phyloP scores from a whole-genome alignment of 1,284 basidiomycete genomes.

The Cryptococcus deneoformans region DNA sequence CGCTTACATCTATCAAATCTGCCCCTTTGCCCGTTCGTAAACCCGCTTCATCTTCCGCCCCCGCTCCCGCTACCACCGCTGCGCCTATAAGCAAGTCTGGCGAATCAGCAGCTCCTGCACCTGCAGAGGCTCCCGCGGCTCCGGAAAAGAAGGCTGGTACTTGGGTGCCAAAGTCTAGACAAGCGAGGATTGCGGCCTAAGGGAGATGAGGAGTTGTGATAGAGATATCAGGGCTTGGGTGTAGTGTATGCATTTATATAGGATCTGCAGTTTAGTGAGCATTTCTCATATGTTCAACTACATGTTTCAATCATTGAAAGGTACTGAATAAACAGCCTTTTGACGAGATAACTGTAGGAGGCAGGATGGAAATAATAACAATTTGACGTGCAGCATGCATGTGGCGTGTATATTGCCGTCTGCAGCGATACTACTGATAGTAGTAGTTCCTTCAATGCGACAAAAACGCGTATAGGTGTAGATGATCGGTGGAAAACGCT shows the following conservation, averaged over 20 bases:
- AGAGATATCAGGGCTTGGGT: background rate
- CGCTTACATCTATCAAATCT: constrained; percentile 70
- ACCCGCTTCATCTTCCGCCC: constrained; percentile 1
- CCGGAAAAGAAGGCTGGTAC: constrained; percentile 11
- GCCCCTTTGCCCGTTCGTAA: constrained; percentile 59
- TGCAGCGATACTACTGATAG: too few species aligned
- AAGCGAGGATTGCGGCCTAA: constrained; percentile 26
- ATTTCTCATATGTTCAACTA: too few species aligned
- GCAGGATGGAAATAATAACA: too few species aligned
- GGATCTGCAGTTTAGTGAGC: too few species aligned
- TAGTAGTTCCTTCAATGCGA: too few species aligned
- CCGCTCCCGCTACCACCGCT: background rate
- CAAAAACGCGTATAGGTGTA: too few species aligned
- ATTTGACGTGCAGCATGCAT: too few species aligned
- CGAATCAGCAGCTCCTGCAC: constrained; percentile 4
- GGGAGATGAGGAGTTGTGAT: background rate
- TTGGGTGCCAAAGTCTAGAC: constrained; percentile 27
- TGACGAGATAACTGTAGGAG: too few species aligned
- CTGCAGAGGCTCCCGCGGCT: background rate
- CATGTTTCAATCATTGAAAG: too few species aligned
- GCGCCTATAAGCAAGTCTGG: background rate
- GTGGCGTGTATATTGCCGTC: too few species aligned
- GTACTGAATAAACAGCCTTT: too few species aligned
- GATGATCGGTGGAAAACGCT: too few species aligned
- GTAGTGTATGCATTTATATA: constrained; percentile 5